Percentiles rank a stretch among this genome's conserved stretches.
Conservation (phyloP, 2,329 filamentous ascomycete genomes). For the Talaromyces sp. region DNA sequence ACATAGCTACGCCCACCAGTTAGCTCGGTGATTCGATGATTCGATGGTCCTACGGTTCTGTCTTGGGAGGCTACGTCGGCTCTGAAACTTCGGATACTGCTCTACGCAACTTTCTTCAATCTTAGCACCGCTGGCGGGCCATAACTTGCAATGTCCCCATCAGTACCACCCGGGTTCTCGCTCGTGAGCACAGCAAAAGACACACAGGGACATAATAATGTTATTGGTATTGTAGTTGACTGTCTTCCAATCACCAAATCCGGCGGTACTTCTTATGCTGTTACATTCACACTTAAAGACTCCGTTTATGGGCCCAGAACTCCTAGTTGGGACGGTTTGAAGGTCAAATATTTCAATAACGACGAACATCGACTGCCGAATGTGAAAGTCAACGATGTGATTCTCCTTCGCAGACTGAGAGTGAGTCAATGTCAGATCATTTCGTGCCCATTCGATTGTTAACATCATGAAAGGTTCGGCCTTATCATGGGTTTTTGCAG, state of each 20-base stretch:
- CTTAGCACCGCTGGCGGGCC: background rate
- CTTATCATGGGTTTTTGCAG: constrained; percentile 19
- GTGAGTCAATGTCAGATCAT: constrained; percentile 34
- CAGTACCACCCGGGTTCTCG: constrained; percentile 40
- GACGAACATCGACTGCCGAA: constrained; percentile 39
- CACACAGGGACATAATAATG: constrained; percentile 40
- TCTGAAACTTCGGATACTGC: background rate
- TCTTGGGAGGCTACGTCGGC: background rate
- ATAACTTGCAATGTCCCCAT: constrained; percentile 12
- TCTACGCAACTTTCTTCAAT: background rate
- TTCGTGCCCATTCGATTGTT: background rate
- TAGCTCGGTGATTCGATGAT: background rate
- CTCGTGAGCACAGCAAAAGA: constrained; percentile 43
- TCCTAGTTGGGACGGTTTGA: constrained; percentile 35
- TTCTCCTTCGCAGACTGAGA: constrained; percentile 56
- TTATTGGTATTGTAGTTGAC: constrained; percentile 69
- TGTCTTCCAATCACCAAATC: constrained; percentile 50
- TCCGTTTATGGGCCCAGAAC: constrained; percentile 37
- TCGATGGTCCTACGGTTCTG: background rate
- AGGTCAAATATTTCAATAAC: constrained; percentile 58
- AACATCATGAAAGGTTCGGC: constrained; percentile 7
- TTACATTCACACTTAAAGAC: constrained; percentile 58
- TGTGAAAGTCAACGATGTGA: constrained; percentile 54
- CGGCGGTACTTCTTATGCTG: constrained; percentile 54
- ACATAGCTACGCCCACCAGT: background rate